Evolutionary conservation across 441 rosid genomes (phyloP).

Genomic region (Euphorbia celastroides): DNA sequence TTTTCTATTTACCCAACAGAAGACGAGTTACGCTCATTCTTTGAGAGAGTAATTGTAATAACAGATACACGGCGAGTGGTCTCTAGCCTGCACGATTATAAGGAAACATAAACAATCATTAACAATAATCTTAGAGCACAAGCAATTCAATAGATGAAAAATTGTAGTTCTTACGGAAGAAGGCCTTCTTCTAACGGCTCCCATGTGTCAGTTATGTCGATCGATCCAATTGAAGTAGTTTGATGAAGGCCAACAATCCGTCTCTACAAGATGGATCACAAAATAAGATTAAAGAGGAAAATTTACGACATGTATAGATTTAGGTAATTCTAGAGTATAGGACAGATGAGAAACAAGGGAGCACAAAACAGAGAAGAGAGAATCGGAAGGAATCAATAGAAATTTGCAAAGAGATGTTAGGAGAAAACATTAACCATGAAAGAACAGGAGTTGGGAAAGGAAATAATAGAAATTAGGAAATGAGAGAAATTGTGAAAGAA

Average conservation of each 20-base stretch:
- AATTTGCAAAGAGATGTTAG: no score
- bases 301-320: no score
- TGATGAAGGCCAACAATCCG: constrained; percentile 69
- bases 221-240: constrained; percentile 57
- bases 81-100: constrained; percentile 41
- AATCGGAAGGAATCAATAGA: no score
- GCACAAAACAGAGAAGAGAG: no score
- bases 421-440: no score
- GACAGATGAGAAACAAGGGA: no score
- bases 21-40: constrained; percentile 47
- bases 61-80: constrained; percentile 70
- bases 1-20: constrained; percentile 50
- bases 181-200: constrained; percentile 84
- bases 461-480: no score
- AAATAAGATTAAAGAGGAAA: not conserved
- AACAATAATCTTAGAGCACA: not conserved
- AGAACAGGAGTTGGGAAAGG: no score
- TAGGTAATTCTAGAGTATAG: no score
- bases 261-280: constrained; percentile 32
- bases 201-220: constrained; percentile 69
- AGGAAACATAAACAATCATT: not conserved
- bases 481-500: no score
- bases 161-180: constrained; percentile 45
- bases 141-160: not conserved
- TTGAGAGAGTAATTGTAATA: constrained; percentile 59